Percentiles rank a stretch among this genome's conserved stretches.
phyloP scores from a whole-genome alignment of 192 early-diverging fungal species.

The Obelidium mucronatum region DNA sequence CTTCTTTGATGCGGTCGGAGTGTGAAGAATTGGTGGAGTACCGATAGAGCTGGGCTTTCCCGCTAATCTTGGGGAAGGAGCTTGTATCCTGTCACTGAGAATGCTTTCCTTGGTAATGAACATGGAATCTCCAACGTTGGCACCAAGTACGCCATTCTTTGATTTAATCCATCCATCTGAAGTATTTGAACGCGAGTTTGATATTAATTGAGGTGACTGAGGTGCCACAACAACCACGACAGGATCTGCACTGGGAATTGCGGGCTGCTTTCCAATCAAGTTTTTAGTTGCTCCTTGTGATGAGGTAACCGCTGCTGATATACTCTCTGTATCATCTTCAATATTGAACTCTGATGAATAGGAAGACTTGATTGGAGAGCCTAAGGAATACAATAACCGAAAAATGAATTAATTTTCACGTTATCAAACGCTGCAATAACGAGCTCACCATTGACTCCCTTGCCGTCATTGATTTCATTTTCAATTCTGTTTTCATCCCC shows the following conservation, averaged over 20 bases:
- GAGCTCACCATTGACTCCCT: neutral
- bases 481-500: constrained; percentile 3
- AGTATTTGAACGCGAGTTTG: neutral
- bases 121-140: neutral
- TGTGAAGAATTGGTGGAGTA: too few species aligned
- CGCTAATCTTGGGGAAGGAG: neutral
- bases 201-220: neutral
- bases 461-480: neutral
- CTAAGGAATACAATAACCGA: too few species aligned
- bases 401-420: too few species aligned
- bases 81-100: neutral
- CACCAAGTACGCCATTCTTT: neutral
- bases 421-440: too few species aligned
- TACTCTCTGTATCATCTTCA: constrained; percentile 3
- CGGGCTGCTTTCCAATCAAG: neutral
- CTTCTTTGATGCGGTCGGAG: too few species aligned
- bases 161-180: constrained; percentile 32
- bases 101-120: neutral
- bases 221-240: constrained; percentile 24
- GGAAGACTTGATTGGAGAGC: too few species aligned
- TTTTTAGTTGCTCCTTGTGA: too few species aligned
- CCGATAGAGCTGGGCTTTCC: neutral
- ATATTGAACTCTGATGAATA: neutral
- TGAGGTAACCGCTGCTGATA: constrained; percentile 7
- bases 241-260: constrained; percentile 15